A percentile compares a stretch with the other conserved stretches of the same genome.
phyloP scores from a whole-genome alignment of 345 rosid species.

The Populus simonii region DNA sequence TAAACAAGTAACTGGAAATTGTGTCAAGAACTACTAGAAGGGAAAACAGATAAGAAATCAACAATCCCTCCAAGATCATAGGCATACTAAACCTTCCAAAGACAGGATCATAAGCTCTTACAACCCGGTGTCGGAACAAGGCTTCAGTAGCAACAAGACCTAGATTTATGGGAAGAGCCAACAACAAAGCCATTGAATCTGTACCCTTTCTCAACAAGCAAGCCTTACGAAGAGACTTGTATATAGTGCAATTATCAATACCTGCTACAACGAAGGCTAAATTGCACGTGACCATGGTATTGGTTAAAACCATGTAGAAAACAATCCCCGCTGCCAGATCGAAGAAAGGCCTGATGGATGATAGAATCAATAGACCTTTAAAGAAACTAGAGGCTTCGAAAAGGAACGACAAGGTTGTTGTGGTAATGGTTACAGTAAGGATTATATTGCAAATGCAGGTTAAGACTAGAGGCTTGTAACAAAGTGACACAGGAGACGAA shows the following conservation, averaged over 20 bases:
- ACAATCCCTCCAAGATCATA: slow-evolving; percentile 28
- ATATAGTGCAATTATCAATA: slow-evolving; percentile 11
- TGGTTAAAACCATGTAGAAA: background rate
- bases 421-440: slow-evolving; percentile 17
- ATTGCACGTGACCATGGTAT: slow-evolving; percentile 24
- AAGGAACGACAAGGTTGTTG: slow-evolving; percentile 2
- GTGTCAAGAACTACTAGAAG: slow-evolving; percentile 37
- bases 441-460: slow-evolving; percentile 25
- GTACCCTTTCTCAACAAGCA: slow-evolving; percentile 21
- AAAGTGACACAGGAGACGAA: slow-evolving; percentile 3
- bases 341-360: background rate
- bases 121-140: slow-evolving; percentile 27
- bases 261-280: slow-evolving; percentile 35
- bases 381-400: background rate
- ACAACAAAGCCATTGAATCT: slow-evolving; percentile 13
- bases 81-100: slow-evolving; percentile 7
- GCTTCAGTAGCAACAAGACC: slow-evolving; percentile 34
- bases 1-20: slow-evolving; percentile 30
- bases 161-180: slow-evolving; percentile 32
- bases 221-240: slow-evolving; percentile 26
- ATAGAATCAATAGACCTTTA: background rate
- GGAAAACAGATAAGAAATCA: slow-evolving; percentile 37
- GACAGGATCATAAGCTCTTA: slow-evolving; percentile 6
- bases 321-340: background rate
- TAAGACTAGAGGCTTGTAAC: slow-evolving; percentile 17